These are phyloP conservation scores for Komagataella ulmi DNA, from an alignment of 805 yeast genomes.

Conservation along the genomic window DNA sequence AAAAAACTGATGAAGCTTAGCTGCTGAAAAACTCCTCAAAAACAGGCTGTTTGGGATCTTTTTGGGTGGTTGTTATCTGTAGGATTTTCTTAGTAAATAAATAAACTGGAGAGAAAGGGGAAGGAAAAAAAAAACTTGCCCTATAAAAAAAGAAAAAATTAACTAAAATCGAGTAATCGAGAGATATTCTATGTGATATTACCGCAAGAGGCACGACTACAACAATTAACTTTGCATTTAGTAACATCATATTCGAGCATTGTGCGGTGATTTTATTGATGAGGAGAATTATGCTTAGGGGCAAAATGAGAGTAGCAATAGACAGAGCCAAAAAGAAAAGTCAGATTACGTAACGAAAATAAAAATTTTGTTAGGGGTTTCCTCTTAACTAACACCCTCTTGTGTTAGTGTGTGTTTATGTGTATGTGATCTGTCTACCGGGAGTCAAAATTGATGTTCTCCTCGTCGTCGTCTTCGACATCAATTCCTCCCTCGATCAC, in stretches of 20 bases:
- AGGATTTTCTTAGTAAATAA: neutral
- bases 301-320: neutral
- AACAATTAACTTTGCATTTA: neutral
- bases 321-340: neutral
- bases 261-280: neutral
- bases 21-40: neutral
- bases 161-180: neutral
- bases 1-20: neutral
- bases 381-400: neutral
- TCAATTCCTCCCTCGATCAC: slow-evolving; percentile 8
- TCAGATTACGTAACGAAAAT: neutral
- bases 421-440: neutral
- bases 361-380: neutral
- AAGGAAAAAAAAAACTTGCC: neutral
- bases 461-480: neutral
- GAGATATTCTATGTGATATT: neutral
- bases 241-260: neutral
- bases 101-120: neutral
- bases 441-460: neutral
- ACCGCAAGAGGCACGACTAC: neutral
- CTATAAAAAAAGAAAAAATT: neutral
- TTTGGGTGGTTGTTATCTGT: neutral
- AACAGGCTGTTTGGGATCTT: neutral
- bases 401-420: neutral
- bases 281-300: neutral